Evolutionary conservation across 306 rosid genomes (phyloP).

Genomic region (Astragalus membranaceus): DNA sequence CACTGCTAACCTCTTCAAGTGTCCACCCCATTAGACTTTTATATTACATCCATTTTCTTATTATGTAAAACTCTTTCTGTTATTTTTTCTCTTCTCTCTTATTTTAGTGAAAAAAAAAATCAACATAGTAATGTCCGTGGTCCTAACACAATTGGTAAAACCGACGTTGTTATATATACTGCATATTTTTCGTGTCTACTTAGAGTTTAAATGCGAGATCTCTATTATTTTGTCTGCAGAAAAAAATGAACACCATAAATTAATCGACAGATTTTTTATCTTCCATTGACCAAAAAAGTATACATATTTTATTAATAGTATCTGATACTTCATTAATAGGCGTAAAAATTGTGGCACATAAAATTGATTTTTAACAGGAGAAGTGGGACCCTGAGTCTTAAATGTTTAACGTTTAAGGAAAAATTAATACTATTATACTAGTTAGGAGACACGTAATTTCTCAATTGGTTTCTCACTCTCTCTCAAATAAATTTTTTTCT

Average conservation of each 20-base stretch:
- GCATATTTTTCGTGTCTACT: too few relatives aligned
- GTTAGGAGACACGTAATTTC: slow-evolving; percentile 35
- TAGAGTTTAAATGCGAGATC: too few relatives aligned
- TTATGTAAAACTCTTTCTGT: not conserved
- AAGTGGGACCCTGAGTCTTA: slow-evolving; percentile 49
- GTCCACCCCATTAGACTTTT: not conserved
- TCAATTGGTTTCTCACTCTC: slow-evolving; percentile 25
- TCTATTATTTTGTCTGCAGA: too few relatives aligned
- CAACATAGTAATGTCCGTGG: too few relatives aligned
- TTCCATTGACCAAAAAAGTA: not conserved
- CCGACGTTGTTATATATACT: too few relatives aligned
- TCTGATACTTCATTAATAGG: not conserved
- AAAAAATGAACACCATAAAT: too few relatives aligned
- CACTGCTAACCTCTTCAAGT: not conserved
- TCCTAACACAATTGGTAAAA: too few relatives aligned
- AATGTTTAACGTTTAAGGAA: slow-evolving; percentile 38
- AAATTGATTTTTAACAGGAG: not conserved
- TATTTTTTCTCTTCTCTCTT: not conserved
- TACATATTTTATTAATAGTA: not conserved
- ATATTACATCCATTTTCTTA: not conserved
- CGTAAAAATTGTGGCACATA: not conserved
- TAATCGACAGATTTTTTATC: too few relatives aligned
- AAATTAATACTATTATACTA: slow-evolving; percentile 10
- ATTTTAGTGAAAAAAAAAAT: too few relatives aligned
- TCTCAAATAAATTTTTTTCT: slow-evolving; percentile 16